Evolutionary conservation across 192 early-diverging fungal genomes (phyloP), one percentile per base, ranked within the genome.

Genomic region (Entrophospora sp.): DNA sequence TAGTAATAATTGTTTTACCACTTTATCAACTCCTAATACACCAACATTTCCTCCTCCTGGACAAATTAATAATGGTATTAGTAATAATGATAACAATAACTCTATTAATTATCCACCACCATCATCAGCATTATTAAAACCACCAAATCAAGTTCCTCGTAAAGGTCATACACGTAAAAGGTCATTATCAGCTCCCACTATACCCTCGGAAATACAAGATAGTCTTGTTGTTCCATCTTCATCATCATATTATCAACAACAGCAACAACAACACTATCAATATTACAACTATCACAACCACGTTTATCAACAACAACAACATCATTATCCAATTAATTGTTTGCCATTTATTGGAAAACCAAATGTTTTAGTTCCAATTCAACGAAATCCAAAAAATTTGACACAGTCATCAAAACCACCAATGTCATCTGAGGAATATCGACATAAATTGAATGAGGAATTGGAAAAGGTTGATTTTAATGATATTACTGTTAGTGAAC

Each of bases 401-500:
- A n/a, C n/a, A n/a, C n/a, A n/a, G n/a, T 38, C 53, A 10, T 9
- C 35, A 25, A 55, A 24, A 40, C 12, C 64, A 34, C 32, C 51
- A 18, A 42, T 66, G 24, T 66, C 64, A 10, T 52, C 64, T 36
- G 81, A 79, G 49, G 77, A 81, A 35, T 78, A 81, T 38, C 81
- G 81, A 59, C 73, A 66, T 20, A 68, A 73, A 45, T 65, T 89
- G 22, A 82, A 90, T 66, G 79, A 85, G 40, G 79, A 82, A 30
- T 73, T 90, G 56, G 76, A 79, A 44, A 75, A 71, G 12, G 79
- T 84, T 6, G 77, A 90, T 37, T 89, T 90, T 73, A 80, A 87
- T 32, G 88, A 90, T 68, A 82, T 90, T 20, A 90, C 88, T 0
- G 88, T 90, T 0, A 71, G 77, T 4, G 88, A 90, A 70, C 71